Base-by-base conservation (phyloP, 257 asterid species). In the Solanum habrochaites region DNA sequence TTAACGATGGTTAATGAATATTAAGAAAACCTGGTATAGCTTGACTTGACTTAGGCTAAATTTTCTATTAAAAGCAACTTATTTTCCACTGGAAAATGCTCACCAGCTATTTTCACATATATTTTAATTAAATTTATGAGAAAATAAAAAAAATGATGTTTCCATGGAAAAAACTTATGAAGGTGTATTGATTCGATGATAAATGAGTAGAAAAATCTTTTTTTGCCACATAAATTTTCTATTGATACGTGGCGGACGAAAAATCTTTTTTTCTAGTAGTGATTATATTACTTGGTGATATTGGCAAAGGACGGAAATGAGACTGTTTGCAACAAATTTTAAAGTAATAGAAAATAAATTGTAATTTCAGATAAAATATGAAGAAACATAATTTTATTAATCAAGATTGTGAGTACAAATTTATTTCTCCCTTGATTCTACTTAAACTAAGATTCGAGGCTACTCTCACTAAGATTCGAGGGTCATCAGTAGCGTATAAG, bases 71-170 rank as follows among this genome's bases (percentile, higher is more conserved):
- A 62, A n/a, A n/a, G 8, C 2, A 16, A 62, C 31, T 62, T n/a
- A 11, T 62, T 62, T 62, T n/a, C 29, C 70, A n/a, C 14, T 13
- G 16, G n/a, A n/a, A 62, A n/a, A n/a, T n/a, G 3, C 14, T 62
- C 15, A n/a, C 6, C 4, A 31, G 16, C 16, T n/a, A 62, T 5
- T 62, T 1, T 0, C 2, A n/a, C 2, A 5, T 0, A 62, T 11
- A n/a, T 2, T 62, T n/a, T n/a, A 12, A 62, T 62, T 62, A 15
- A 62, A 62, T n/a, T n/a, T 2, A 7, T 62, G 16, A 23, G 15
- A 11, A 62, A 4, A 23, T 10, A 62, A 62, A 62, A 62, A 62
- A 4, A 11, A 7, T 62, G 11, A 10, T 62, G 16, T n/a, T 62
- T n/a, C 5, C 7, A 10, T 62, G 3, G 13, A 12, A 62, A 62